Base-by-base conservation (phyloP, 106 monocot genomes). In the Cymbidium sinense region DNA sequence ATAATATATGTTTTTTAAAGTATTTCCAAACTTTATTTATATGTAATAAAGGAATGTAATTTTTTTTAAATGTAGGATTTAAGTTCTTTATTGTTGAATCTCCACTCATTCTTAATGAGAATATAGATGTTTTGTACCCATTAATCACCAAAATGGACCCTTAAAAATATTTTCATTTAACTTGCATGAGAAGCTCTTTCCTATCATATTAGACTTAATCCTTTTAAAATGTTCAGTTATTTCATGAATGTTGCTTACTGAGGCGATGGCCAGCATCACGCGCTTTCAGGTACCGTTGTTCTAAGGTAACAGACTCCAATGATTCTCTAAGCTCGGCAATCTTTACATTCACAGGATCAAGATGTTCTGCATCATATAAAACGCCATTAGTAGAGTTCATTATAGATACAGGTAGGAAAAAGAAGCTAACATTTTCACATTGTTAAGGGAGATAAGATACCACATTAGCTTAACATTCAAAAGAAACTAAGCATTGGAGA, bases 241-340 rank as follows among this genome's bases (percentile, higher is more conserved):
- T 36, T 6, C 1, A 71, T 36, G 21, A 78, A 75, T 77, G 15
- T 70, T 52, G 19, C 91, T 95, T 93, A 99, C 99, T 99, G 39
- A 78, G 87, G 31, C 95, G 94, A 74, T 99, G 99, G 18, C 99
- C 87, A 50, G 76, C 83, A 70, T 99, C 99, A 77, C 95, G 92
- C 30, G 95, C 99, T 89, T 93, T 99, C 74, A 99, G 78, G 78
- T 95, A 99, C 18, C 78, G 80, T 71, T 99, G 99, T 77, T 99
- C 99, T 58, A 86, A 75, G 34, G 92, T 90, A 3, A 99, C 99
- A 86, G 92, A 92, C 77, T 95, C 99, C 70, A 99, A 71, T 82
- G 94, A 90, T 84, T 99, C 99, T 73, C 90, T 92, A 76, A 99
- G 95, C 81, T 99, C 77, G 1, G 99, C 95, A 80, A 99, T 99